Evolutionary conservation across 2,329 filamentous ascomycete species (phyloP), one percentile per base, ranked within the genome.

Genomic region (Scedosporium minutisporum): DNA sequence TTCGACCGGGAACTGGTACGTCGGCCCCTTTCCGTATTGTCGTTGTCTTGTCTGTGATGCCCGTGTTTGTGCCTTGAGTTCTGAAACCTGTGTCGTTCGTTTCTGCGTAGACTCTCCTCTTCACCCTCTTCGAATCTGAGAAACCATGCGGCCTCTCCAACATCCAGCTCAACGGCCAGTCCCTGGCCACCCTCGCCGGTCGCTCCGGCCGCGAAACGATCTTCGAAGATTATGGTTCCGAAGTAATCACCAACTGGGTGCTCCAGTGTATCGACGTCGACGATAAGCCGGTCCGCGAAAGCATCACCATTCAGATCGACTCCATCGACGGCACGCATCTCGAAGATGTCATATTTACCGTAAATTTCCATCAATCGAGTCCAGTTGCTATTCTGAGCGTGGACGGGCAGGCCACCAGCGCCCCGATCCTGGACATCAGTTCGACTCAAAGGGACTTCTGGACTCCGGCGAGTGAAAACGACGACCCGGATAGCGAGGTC

Each of bases 141-240:
- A 42, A 61, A 18, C 27, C 48, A 3, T 61, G 60, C 14, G 60
- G 41, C 27, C 42, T 63, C 29, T 76, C 75, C 65, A 79, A 78
- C 65, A 71, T 82, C 63, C 77, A 75, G 18, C 68, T 84, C 64
- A 78, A 82, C 68, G 78, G 76, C 63, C 74, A 78, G 63, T 46
- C 69, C 4, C 71, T 83, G 4, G 65, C 71, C 16, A 76, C 77
- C 63, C 72, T 74, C 53, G 73, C 69, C 21, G 69, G 73, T 62
- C 75, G 75, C n/a, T 63, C 67, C 53, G 79, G 80, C 58, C 74
- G 73, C 33, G 79, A 78, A 21, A 67, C 72, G 21, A 70, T 83
- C 62, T 69, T 70, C 14, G 71, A 76, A 51, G 71, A 75, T 33
- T 67, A 74, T 29, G 75, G 74, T 62, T 71, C 69, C 62, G 66